Conservation (phyloP, 73 alveolate genomes). For the Stentor roeselii region DNA sequence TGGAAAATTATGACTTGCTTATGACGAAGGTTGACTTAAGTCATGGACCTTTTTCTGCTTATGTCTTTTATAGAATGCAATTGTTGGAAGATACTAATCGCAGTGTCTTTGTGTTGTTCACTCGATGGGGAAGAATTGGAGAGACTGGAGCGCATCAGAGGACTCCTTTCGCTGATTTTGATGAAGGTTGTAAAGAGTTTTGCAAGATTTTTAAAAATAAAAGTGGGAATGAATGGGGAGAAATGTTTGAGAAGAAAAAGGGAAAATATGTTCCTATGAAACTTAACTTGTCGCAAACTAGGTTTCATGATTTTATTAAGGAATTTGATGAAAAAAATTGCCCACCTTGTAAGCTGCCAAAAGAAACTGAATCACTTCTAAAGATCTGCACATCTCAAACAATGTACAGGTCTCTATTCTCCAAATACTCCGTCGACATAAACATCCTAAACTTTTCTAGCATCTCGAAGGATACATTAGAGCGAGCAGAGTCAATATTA, state of each 20-base stretch:
- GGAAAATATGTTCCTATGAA: constrained; percentile 54
- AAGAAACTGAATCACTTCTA: constrained; percentile 33
- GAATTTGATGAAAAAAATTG: constrained; percentile 51
- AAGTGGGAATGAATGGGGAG: constrained; percentile 81
- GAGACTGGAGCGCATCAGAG: constrained; percentile 90
- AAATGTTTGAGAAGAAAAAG: constrained; percentile 56
- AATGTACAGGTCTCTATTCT: constrained; percentile 43
- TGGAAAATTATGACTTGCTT: constrained; percentile 69
- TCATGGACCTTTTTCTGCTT: constrained; percentile 89
- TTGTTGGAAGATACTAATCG: constrained; percentile 88
- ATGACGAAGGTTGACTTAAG: constrained; percentile 93
- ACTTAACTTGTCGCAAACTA: constrained; percentile 44
- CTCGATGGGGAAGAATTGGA: constrained; percentile 97
- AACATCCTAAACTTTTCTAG: constrained; percentile 53
- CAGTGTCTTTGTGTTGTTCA: constrained; percentile 85
- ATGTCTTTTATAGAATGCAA: constrained; percentile 93
- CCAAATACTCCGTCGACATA: constrained; percentile 52
- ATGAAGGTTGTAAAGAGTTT: constrained; percentile 82
- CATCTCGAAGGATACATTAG: constrained; percentile 52
- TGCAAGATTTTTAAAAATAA: constrained; percentile 79
- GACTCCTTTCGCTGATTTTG: constrained; percentile 81
- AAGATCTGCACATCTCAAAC: constrained; percentile 54
- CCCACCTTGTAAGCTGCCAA: constrained; percentile 31
- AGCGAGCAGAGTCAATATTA: constrained; percentile 57
- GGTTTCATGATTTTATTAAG: constrained; percentile 49